These are phyloP conservation scores for Fusarium virguliforme DNA, from an alignment of 2,329 filamentous ascomycete genomes.

Conservation along the genomic window DNA sequence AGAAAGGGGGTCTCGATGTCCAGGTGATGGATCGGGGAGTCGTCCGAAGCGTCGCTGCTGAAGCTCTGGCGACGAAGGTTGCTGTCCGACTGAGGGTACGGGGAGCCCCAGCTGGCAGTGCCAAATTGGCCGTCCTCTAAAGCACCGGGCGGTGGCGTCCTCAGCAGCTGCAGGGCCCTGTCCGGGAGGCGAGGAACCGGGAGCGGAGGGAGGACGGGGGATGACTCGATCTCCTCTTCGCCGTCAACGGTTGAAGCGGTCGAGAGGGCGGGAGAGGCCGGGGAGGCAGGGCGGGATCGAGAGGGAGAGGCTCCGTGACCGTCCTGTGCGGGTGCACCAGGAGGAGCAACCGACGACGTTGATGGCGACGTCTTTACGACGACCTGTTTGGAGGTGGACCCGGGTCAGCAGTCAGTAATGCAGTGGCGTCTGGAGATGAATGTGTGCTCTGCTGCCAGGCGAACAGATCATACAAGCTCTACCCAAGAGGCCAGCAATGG, in stretches of 20 bases:
- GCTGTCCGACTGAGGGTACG: slow-evolving; percentile 79
- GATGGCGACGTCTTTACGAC: slow-evolving; percentile 71
- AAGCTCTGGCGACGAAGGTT: slow-evolving; percentile 67
- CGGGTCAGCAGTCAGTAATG: slow-evolving; percentile 49
- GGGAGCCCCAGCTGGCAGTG: slow-evolving; percentile 93
- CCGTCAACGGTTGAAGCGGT: slow-evolving; percentile 74
- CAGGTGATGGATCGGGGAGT: slow-evolving; percentile 73
- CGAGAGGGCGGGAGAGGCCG: slow-evolving; percentile 73
- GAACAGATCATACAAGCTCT: slow-evolving; percentile 33
- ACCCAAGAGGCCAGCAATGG: slow-evolving; percentile 25
- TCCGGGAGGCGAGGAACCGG: slow-evolving; percentile 72
- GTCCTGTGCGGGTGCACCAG: slow-evolving; percentile 76
- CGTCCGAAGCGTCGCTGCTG: slow-evolving; percentile 73
- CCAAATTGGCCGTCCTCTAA: slow-evolving; percentile 64
- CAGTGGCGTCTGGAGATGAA: slow-evolving; percentile 46
- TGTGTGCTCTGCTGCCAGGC: slow-evolving; percentile 41
- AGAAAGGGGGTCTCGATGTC: slow-evolving; percentile 76
- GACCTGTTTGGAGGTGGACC: slow-evolving; percentile 52
- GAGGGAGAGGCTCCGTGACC: slow-evolving; percentile 60
- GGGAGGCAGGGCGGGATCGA: slow-evolving; percentile 56
- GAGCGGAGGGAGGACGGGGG: slow-evolving; percentile 72
- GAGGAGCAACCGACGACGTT: slow-evolving; percentile 66
- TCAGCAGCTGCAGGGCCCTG: slow-evolving; percentile 69
- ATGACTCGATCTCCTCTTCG: slow-evolving; percentile 69
- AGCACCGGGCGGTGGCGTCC: slow-evolving; percentile 64